A percentile compares a stretch with the other conserved stretches of the same genome.
Evolutionary conservation across 371 early-diverging fungal species (phyloP).

Genomic region (Saksenaea vasiformis): DNA sequence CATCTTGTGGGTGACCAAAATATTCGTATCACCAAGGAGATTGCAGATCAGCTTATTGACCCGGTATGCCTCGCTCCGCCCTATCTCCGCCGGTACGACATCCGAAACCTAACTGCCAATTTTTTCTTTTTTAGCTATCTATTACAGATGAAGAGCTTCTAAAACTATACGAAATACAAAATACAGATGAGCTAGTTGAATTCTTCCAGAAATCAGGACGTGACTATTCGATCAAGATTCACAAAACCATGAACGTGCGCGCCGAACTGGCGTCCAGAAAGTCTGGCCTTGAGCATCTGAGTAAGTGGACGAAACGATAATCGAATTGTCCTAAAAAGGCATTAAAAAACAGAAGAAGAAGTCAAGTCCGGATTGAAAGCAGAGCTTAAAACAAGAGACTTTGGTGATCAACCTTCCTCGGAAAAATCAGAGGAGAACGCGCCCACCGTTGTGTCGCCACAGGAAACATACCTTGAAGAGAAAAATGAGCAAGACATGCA

Average conservation of each 20-base stretch:
- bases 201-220: constrained; percentile 41
- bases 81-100: not conserved
- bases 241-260: constrained; percentile 35
- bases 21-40: constrained; percentile 33
- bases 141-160: constrained; percentile 33
- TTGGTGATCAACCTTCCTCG: not conserved
- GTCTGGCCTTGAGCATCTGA: not conserved
- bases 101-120: not conserved
- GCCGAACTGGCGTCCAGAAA: not conserved
- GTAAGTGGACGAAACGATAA: not conserved
- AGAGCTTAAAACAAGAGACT: not conserved
- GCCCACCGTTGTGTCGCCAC: not conserved
- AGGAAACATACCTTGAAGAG: not conserved
- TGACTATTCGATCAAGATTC: constrained; percentile 43
- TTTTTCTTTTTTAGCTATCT: constrained; percentile 23
- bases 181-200: constrained; percentile 48
- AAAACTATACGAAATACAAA: constrained; percentile 16
- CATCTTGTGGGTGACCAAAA: constrained; percentile 44
- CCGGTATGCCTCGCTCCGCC: constrained; percentile 27
- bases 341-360: not conserved
- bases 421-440: not conserved
- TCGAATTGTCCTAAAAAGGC: too few relatives aligned
- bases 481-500: constrained; percentile 13
- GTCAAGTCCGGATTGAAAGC: not conserved
- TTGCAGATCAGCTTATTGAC: constrained; percentile 20